Evolutionary conservation across 495 filamentous ascomycete genomes (phyloP).

Genomic region (Penicillium turbatum): DNA sequence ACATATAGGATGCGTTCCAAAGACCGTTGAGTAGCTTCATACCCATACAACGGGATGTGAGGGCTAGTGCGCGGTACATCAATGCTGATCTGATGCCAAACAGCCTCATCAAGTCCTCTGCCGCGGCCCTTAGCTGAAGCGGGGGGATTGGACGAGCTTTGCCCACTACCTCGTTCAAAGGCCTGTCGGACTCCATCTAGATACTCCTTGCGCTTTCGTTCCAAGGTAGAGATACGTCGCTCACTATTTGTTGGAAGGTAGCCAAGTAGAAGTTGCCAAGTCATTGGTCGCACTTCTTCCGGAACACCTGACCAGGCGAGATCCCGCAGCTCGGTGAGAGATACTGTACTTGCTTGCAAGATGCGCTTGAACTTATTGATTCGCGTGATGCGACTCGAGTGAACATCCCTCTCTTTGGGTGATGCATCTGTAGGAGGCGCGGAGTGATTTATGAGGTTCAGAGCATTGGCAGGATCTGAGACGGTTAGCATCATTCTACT

Average conservation of each 20-base stretch:
- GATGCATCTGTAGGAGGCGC: constrained; percentile 68
- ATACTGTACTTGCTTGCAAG: constrained; percentile 84
- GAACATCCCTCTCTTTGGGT: constrained; percentile 78
- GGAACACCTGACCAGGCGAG: constrained; percentile 92
- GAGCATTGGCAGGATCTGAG: constrained; percentile 85
- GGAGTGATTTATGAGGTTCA: constrained; percentile 90
- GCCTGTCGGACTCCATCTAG: constrained; percentile 92
- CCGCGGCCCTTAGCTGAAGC: constrained; percentile 44
- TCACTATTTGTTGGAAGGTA: constrained; percentile 95
- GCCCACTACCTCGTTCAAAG: constrained; percentile 66
- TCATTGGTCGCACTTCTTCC: constrained; percentile 93
- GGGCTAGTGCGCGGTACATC: constrained; percentile 97
- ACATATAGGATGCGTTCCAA: constrained; percentile 93
- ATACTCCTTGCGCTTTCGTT: constrained; percentile 95
- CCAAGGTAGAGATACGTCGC: constrained; percentile 80
- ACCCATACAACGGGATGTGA: constrained; percentile 88
- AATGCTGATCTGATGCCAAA: constrained; percentile 99
- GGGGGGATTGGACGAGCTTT: constrained; percentile 30
- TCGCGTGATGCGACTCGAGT: constrained; percentile 81
- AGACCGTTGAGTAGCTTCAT: constrained; percentile 91
- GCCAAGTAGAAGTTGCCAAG: constrained; percentile 92
- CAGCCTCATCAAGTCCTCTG: constrained; percentile 84
- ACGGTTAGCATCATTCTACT: constrained; percentile 6
- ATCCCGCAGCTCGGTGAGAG: constrained; percentile 74
- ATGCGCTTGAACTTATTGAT: constrained; percentile 99